Conservation (phyloP, 768 basidiomycete species). For the Naematelia encephala region DNA sequence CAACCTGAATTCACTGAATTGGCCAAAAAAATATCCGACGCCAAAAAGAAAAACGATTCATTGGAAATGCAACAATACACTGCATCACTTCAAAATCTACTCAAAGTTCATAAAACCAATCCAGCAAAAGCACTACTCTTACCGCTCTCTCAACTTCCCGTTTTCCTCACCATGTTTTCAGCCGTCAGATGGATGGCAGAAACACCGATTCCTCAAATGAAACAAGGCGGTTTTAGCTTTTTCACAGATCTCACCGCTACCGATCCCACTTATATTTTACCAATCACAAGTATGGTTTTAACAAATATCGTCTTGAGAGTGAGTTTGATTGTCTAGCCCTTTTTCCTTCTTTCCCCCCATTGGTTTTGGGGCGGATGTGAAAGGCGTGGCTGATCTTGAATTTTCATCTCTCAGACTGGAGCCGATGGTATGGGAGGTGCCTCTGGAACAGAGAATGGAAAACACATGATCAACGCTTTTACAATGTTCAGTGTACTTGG, state of each 20-base stretch:
- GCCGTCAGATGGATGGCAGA: constrained; percentile 69
- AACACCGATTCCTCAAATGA: constrained; percentile 69
- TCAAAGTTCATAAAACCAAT: constrained; percentile 65
- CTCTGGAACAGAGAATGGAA: neutral
- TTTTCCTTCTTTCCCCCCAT: neutral
- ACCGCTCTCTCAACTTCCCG: constrained; percentile 67
- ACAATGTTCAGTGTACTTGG: constrained; percentile 26
- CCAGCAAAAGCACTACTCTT: constrained; percentile 59
- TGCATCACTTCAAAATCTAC: constrained; percentile 58
- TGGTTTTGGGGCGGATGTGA: no score
- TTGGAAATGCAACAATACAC: constrained; percentile 54
- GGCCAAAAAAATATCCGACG: constrained; percentile 57
- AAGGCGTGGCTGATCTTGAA: no score
- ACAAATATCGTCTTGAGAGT: constrained; percentile 72
- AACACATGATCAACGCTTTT: constrained; percentile 39
- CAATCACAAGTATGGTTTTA: constrained; percentile 58
- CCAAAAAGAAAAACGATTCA: constrained; percentile 52
- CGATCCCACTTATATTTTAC: constrained; percentile 75
- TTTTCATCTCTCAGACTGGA: constrained; percentile 52
- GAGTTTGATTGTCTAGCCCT: constrained; percentile 37
- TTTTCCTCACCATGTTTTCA: constrained; percentile 79
- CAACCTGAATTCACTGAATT: constrained; percentile 61
- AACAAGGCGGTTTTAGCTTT: constrained; percentile 68
- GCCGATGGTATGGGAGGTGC: constrained; percentile 55
- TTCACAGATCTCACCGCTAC: constrained; percentile 71